Conservation (phyloP, 441 rosid genomes). For the Pelargonium australe region DNA sequence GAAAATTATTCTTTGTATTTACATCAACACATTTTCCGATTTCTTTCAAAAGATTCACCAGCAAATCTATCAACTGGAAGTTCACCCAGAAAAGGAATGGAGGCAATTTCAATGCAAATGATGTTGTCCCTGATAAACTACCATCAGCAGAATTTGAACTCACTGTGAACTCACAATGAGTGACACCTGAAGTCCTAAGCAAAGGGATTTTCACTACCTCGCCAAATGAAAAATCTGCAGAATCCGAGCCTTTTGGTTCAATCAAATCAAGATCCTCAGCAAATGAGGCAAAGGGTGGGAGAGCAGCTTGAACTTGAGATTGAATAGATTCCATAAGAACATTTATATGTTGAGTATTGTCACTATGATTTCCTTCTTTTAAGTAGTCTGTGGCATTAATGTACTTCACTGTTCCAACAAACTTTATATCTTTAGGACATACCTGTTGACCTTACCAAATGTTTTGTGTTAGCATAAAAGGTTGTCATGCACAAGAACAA, state of each 20-base stretch:
- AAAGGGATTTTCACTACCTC: conserved; percentile 49
- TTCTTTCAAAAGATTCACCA: conserved; percentile 53
- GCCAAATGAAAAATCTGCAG: conserved; percentile 34
- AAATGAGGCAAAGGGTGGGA: conserved; percentile 50
- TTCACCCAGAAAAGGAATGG: conserved; percentile 67
- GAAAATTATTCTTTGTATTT: conserved; percentile 19
- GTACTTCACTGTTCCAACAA: conserved; percentile 59
- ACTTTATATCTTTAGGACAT: conserved; percentile 55
- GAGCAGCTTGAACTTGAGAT: conserved; percentile 52
- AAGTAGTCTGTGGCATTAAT: conserved; percentile 63
- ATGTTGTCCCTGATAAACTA: conserved; percentile 34
- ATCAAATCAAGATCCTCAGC: conserved; percentile 30
- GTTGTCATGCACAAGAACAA: conserved; percentile 16
- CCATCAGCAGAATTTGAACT: conserved; percentile 38
- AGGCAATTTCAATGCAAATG: conserved; percentile 66
- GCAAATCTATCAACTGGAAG: conserved; percentile 42
- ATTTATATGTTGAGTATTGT: conserved; percentile 25
- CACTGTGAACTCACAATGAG: conserved; percentile 40
- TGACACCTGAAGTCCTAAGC: conserved; percentile 57
- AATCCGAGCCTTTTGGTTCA: conserved; percentile 28
- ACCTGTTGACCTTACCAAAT: conserved; percentile 62
- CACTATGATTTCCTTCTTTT: conserved; percentile 26
- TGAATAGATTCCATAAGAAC: conserved; percentile 48
- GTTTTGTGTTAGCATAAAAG: conserved; percentile 27
- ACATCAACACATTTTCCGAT: conserved; percentile 35